Evolutionary conservation across 306 rosid genomes (phyloP), one percentile per base, ranked within the genome.

Genomic region (Corylus americana): DNA sequence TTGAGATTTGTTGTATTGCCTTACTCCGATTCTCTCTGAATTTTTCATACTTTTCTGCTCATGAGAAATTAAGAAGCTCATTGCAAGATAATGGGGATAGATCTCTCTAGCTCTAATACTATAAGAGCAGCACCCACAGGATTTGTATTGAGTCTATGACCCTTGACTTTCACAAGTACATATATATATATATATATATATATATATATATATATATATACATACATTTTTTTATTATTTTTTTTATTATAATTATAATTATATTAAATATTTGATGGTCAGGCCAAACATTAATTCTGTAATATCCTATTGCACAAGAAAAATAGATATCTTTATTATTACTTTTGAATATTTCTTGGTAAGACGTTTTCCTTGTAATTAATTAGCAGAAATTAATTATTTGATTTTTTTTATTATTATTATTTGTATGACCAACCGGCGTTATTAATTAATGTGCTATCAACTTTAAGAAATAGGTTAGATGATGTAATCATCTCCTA

Each of bases 1-100:
- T 8, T 87, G 82, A 22, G 90, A 87, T 81, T 87, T 87, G 39
- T 81, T 79, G 82, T 87, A 87, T 25, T 71, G 63, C 51, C 89
- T 71, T 42, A 75, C 83, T 71, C 79, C 85, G 35, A 69, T 74
- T 76, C 67, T 80, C 71, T 74, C 70, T 76, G 79, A 42, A 42
- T 72, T 71, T 82, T 78, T 79, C 85, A 70, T 42, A 42, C 6
- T 76, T 16, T 22, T 44, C 37, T 3, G 29, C 18, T 53, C 61
- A 5, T 50, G 48, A 13, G 57, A 63, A 42, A 63, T 63, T 2
- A 63, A 29, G 45, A 63, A 63, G 45, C 70, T 63, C 70, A 63
- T 63, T 51, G 13, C 70, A 22, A 20, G 12, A 45, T 63, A 62
- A n/a, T 44, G 8, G 47, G 54, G 10, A 22, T n/a, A 13, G 13